Evolutionary conservation across 2,329 filamentous ascomycete species (phyloP), one percentile per base, ranked within the genome.

Genomic region (Chrysoporthe puriensis): DNA sequence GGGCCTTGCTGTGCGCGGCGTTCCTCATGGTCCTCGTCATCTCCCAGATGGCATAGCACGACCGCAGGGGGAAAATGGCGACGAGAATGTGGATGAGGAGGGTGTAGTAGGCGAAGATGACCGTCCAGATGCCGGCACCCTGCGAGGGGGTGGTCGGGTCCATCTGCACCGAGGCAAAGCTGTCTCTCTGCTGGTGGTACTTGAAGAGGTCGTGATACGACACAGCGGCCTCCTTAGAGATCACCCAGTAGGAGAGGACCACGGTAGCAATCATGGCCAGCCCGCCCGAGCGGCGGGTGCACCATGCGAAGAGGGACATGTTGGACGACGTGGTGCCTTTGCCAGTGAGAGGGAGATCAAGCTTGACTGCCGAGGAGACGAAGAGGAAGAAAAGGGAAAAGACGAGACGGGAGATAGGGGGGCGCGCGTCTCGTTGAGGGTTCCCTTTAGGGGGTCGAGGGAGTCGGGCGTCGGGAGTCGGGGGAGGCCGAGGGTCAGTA

Each of bases 51-150:
- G 87, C 84, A 81, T 83, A 90, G 77, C 84, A 87, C 34, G 88
- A 86, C 68, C 89, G 85, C 6, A 89, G 73, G 32, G 88, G 87
- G 72, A 92, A 91, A 43, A 84, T 76, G 70, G 87, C 85, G 72
- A 90, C 88, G 64, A 91, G 80, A 64, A 88, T 67, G 76, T 92
- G 90, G 66, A 91, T 85, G 44, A 90, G 75, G 21, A 91, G 79
- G 63, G 85, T 88, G 77, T 91, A 92, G 73, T 87, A 88, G 62
- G 88, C 83, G 73, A 90, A 90, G 42, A 87, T 43, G 61, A 82
- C 76, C 16, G 85, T 86, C 81, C 80, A 86, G 60, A 82, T 73
- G 43, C 85, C 84, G 50, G 79, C 82, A 40, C 84, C 83, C 48
- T 78, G 73, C 3, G 76, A 71, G 6, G 54, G 52, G 3, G 74